Conservation (phyloP, 75 land plant genomes). For the Pinus albicaulis region DNA sequence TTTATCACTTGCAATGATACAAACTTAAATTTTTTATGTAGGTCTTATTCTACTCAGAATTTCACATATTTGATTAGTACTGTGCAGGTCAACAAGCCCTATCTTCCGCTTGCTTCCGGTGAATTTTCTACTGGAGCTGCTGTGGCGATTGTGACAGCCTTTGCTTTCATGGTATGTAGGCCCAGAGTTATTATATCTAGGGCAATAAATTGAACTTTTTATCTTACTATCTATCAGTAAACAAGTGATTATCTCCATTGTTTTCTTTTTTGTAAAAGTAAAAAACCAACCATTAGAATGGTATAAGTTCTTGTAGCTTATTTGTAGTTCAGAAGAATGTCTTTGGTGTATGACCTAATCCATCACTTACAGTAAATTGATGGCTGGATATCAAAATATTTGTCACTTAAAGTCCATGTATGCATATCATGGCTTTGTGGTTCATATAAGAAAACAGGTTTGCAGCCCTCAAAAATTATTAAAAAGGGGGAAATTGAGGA, state of each 20-base stretch:
- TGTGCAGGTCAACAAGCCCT: constrained; percentile 94
- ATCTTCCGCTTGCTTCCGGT: constrained; percentile 97
- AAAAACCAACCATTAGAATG: background rate
- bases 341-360: background rate
- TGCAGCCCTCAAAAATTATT: background rate
- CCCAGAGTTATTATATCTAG: background rate
- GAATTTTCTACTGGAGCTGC: constrained; percentile 83
- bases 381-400: background rate
- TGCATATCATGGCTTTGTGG: background rate
- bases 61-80: constrained; percentile 13
- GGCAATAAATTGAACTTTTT: background rate
- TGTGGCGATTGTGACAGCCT: constrained; percentile 46
- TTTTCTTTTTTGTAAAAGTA: background rate
- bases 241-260: background rate
- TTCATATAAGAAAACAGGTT: background rate
- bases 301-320: background rate
- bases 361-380: background rate
- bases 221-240: background rate
- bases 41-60: background rate
- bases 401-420: background rate
- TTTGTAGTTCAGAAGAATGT: background rate
- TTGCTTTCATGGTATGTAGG: constrained; percentile 71
- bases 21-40: constrained; percentile 8
- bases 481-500: background rate
- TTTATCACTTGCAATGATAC: background rate